A percentile compares a stretch with the other conserved stretches of the same genome.
These are phyloP conservation scores for Nymphaea thermarum DNA, from an alignment of 164 flowering plant genomes.

Conservation along the genomic window DNA sequence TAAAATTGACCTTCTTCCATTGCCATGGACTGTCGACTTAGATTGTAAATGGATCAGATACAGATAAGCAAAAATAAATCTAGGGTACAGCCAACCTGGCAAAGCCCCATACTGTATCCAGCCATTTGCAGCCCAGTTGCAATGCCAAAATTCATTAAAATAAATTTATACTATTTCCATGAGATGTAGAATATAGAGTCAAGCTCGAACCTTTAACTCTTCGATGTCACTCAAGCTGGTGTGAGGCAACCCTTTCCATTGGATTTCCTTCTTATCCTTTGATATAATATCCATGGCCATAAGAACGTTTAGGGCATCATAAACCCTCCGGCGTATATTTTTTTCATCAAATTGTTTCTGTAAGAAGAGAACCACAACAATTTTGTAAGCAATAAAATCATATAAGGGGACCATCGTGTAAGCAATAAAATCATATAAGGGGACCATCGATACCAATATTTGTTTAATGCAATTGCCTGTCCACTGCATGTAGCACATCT, in stretches of 20 bases:
- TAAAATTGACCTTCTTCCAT: too few species aligned
- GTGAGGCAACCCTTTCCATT: conserved; percentile 30
- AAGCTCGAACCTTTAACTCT: conserved; percentile 16
- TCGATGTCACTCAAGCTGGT: conserved; percentile 15
- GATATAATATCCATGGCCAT: conserved; percentile 31
- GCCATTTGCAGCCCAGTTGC: too few species aligned
- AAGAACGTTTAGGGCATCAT: conserved; percentile 36
- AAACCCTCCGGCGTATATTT: conserved; percentile 30
- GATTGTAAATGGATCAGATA: too few species aligned
- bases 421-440: background rate
- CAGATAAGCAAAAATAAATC: too few species aligned
- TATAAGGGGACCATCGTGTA: too few species aligned
- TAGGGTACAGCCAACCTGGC: too few species aligned
- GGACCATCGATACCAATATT: too few species aligned
- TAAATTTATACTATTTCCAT: background rate
- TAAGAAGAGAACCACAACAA: background rate
- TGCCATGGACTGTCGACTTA: too few species aligned
- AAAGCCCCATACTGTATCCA: too few species aligned
- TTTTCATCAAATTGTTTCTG: conserved; percentile 23
- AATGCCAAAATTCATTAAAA: background rate
- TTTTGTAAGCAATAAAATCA: background rate
- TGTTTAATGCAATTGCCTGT: too few species aligned
- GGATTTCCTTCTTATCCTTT: conserved; percentile 27
- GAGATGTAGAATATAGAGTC: background rate
- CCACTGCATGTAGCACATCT: too few species aligned